Conservation (phyloP, 2,329 filamentous ascomycete species). For the Venturia aucupariae region DNA sequence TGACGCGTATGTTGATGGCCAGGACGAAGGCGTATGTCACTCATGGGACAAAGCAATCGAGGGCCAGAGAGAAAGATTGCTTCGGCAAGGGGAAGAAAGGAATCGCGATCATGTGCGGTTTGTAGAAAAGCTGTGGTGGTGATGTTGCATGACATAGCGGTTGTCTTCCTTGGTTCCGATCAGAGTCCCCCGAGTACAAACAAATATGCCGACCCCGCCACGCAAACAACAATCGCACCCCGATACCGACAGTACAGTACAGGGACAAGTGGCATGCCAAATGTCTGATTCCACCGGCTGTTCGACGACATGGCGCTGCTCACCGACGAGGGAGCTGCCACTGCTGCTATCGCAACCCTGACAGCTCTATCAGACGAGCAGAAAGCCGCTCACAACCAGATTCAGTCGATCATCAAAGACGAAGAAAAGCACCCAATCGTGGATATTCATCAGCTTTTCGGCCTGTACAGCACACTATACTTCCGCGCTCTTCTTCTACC, state of each 20-base stretch:
- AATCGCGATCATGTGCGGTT: not conserved
- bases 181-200: too few relatives aligned
- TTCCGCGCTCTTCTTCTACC: conserved; percentile 32
- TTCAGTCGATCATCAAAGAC: conserved; percentile 29
- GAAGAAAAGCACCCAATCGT: conserved; percentile 31
- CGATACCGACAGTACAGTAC: not conserved
- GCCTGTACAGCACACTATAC: conserved; percentile 33
- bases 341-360: conserved; percentile 30
- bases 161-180: not conserved
- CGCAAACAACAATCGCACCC: not conserved
- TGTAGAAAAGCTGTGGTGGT: not conserved
- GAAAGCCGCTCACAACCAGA: conserved; percentile 23
- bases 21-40: not conserved
- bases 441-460: conserved; percentile 33
- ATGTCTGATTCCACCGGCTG: not conserved
- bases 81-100: not conserved
- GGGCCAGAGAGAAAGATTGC: not conserved
- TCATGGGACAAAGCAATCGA: not conserved
- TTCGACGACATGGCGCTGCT: conserved; percentile 20
- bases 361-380: conserved; percentile 27
- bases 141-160: not conserved
- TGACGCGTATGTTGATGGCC: not conserved
- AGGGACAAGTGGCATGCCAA: not conserved
- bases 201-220: not conserved
- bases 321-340: conserved; percentile 34